Base-by-base conservation (phyloP, 1,284 basidiomycete genomes). In the Trichosporon sp. region DNA sequence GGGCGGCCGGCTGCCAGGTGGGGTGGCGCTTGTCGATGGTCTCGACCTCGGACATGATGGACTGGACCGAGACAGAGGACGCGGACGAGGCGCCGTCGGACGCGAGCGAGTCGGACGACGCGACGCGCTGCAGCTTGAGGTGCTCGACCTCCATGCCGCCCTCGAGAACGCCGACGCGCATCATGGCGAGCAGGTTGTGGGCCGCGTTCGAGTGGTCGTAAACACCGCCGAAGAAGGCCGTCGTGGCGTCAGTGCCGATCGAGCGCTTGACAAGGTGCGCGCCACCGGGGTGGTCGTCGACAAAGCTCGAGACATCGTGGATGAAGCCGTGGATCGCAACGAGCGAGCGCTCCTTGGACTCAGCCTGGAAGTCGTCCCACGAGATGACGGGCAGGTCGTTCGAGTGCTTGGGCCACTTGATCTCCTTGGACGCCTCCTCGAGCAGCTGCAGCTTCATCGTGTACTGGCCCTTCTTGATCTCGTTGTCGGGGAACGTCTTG, bases 201-300 rank as follows among this genome's bases (percentile, higher is more conserved):
- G 93, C 93, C 47, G 92, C 93, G 78, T 95, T 95, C 27, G 92
- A 94, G 80, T 96, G 93, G 74, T 95, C 92, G 80, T 95, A 95
- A 1, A 95, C 91, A 76, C 93, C 94, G 70, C 94, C 94, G 78
- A 94, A 95, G 87, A 97, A 96, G 2, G 93, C 93, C 0, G 92
- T 91, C 0, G 93, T 93, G 2, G 91, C 93, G 77, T 96, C 93
- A 76, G 89, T 90, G 29, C 93, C 93, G 44, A 90, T 86, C 72
- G 87, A 89, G 34, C 84, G 85, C 67, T 84, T 82, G 75, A 96
- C 83, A 65, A 92, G 78, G 65, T 85, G 81, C 51, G 85, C 85
- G 21, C 93, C 93, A 38, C 93, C 94, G 18, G 94, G 94, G 81
- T 97, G 94, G 76, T 95, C 91, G 66, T 95, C 91, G 69, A 92